These are phyloP conservation scores for Phytophthora macrochlamydospora DNA, from an alignment of 352 stramenopile genomes.

Conservation along the genomic window DNA sequence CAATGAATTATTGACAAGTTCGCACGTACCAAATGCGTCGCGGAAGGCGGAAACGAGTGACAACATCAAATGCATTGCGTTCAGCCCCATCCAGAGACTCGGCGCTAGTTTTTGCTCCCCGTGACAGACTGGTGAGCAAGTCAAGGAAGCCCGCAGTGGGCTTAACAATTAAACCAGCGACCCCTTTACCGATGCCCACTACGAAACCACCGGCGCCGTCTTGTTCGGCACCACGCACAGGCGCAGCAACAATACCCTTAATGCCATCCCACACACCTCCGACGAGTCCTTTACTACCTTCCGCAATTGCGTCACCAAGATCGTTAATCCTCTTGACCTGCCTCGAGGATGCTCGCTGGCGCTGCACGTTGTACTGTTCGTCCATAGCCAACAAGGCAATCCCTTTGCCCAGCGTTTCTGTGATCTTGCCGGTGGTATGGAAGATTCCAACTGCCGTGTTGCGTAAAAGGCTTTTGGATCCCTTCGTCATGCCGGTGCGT, in stretches of 20 bases:
- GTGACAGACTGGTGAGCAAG: constrained; percentile 79
- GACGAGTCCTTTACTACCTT: constrained; percentile 80
- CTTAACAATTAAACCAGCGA: constrained; percentile 85
- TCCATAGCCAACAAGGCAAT: constrained; percentile 88
- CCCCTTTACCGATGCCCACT: constrained; percentile 83
- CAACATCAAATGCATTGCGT: constrained; percentile 42
- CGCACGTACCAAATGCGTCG: constrained; percentile 73
- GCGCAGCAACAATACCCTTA: constrained; percentile 79
- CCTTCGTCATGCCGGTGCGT: constrained; percentile 88
- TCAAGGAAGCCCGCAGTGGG: constrained; percentile 84
- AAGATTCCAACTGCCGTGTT: constrained; percentile 91
- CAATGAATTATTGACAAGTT: neutral
- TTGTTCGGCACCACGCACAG: constrained; percentile 75
- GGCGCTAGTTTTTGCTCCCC: constrained; percentile 82
- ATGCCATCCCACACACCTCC: constrained; percentile 85
- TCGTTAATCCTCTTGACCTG: constrained; percentile 85
- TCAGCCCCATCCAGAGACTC: constrained; percentile 73
- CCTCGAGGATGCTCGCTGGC: constrained; percentile 71
- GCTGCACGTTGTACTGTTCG: constrained; percentile 86
- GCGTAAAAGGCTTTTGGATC: constrained; percentile 84
- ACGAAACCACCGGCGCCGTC: constrained; percentile 83
- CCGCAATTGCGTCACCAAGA: constrained; percentile 77
- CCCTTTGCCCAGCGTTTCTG: constrained; percentile 87
- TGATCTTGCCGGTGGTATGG: constrained; percentile 91
- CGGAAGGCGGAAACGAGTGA: constrained; percentile 72